These are phyloP conservation scores for Puccinia coronata DNA, from an alignment of 1,284 basidiomycete species.

Conservation along the genomic window DNA sequence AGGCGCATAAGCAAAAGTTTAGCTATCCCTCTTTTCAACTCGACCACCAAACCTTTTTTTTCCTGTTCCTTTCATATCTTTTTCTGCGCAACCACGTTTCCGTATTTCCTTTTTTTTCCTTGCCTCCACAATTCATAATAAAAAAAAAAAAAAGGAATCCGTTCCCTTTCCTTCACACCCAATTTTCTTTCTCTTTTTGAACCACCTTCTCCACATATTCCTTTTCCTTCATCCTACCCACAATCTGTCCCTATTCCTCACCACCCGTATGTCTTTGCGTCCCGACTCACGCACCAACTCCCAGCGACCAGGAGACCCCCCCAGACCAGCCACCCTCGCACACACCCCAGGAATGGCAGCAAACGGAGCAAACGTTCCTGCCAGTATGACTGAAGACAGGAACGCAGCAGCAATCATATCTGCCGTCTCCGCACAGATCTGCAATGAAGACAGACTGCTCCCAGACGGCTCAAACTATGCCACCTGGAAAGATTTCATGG, in stretches of 20 bases:
- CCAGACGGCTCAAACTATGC: background rate
- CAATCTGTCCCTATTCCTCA: too few relatives aligned
- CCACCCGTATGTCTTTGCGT: too few relatives aligned
- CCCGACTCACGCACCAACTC: too few relatives aligned
- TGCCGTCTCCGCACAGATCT: background rate
- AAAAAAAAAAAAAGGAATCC: background rate
- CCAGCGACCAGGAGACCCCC: too few relatives aligned
- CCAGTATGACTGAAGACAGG: background rate
- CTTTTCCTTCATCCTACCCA: too few relatives aligned
- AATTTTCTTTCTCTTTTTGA: background rate
- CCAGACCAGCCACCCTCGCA: too few relatives aligned
- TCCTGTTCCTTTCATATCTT: background rate
- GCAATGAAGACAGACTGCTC: background rate
- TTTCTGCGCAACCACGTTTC: too few relatives aligned
- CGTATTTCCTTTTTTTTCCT: background rate
- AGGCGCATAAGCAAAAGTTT: background rate
- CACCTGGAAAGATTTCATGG: background rate
- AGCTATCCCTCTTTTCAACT: background rate
- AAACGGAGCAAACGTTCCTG: too few relatives aligned
- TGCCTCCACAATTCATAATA: background rate
- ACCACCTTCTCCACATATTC: too few relatives aligned
- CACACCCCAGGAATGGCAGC: too few relatives aligned
- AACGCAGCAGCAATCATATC: background rate
- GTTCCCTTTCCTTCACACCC: background rate
- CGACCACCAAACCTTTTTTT: background rate